Conservation (phyloP, 805 yeast genomes). For the Suhomyces faveliae region DNA sequence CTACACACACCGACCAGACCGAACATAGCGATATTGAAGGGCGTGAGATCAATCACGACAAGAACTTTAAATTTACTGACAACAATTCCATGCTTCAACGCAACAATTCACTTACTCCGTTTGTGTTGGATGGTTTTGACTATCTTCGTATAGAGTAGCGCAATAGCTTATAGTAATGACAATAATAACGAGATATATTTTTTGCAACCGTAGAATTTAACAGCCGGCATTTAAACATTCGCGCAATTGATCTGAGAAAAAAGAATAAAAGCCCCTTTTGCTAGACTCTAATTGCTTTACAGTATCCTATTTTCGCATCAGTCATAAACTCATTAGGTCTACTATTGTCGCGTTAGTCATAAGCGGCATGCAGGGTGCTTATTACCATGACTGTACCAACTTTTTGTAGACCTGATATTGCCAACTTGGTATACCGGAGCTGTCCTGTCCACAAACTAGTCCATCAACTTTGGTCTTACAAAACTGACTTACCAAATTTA, state of each 20-base stretch:
- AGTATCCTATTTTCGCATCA: not conserved
- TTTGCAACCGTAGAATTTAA: no score
- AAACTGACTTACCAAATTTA: not conserved
- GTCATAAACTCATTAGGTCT: no score
- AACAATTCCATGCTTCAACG: not conserved
- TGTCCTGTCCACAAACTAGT: not conserved
- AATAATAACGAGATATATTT: not conserved
- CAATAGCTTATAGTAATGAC: not conserved
- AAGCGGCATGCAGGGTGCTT: not conserved
- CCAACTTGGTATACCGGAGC: not conserved
- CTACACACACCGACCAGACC: constrained; percentile 25
- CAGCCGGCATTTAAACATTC: not conserved
- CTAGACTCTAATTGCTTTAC: not conserved
- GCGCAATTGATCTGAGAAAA: not conserved
- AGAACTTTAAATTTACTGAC: not conserved
- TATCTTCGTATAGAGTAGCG: not conserved
- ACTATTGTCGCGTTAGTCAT: no score
- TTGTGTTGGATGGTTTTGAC: constrained; percentile 1
- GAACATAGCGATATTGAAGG: constrained; percentile 1
- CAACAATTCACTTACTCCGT: constrained; percentile 1
- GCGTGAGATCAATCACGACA: not conserved
- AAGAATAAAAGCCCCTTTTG: not conserved
- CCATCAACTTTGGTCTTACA: not conserved
- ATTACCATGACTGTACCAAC: not conserved
- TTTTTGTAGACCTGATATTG: not conserved